Base-by-base conservation (phyloP, 2,329 filamentous ascomycete species). In the Leptographium galeiforme region DNA sequence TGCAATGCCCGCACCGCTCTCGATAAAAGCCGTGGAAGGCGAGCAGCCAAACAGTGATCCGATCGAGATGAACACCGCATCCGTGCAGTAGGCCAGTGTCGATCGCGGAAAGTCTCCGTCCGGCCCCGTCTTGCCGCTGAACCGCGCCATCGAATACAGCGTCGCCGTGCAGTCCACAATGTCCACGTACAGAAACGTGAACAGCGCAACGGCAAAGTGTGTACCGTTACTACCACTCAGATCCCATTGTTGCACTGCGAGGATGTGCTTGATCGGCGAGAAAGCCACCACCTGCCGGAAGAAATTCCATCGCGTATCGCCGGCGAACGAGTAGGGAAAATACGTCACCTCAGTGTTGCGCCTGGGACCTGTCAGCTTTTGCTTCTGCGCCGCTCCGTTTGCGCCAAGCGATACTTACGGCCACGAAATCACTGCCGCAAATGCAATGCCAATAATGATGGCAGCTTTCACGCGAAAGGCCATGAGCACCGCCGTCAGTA, bases 51-150 rank as follows among this genome's bases (percentile, higher is more conserved):
- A 74, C 0, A 89, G 70, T 0, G 81, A 78, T 4, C 84, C 83
- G 49, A 89, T 77, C 0, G 83, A 85, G 58, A 89, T 87, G 56
- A 81, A 82, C 14, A 82, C 67, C 1, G 85, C 84, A 58, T 89
- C 85, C 4, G 78, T 80, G 60, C 78, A 84, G 65, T 88, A 89
- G 1, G 89, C 89, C 36, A 91, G 70, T 1, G 89, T 88, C 2
- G 86, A 90, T 43, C 88, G 83, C 51, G 90, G 87, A 57, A 95
- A 95, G 64, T 94, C 88, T n/a, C 83, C 81, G 2, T 84, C 80
- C 18, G 59, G 56, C 4, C 59, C 76, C 67, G 62, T 83, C 75
- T 59, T 85, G 59, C 61, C 61, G 57, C 79, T 82, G 68, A 88
- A 88, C 25, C 83, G 81, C 1, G 85, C 85, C 85, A 89, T 89